phyloP scores from a whole-genome alignment of 345 rosid genomes.

The Melaleuca alternifolia region DNA sequence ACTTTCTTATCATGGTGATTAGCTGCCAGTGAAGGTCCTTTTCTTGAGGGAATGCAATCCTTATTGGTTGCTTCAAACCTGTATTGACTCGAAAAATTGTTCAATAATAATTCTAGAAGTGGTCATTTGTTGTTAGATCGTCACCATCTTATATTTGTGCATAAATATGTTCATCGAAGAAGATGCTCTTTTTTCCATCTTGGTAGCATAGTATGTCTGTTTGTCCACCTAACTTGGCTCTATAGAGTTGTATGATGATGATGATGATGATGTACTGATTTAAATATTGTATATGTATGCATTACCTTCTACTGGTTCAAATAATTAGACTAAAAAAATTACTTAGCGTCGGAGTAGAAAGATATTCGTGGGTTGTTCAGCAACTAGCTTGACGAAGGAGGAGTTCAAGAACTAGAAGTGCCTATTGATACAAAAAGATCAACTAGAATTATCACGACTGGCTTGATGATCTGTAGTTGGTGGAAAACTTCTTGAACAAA shows the following conservation, averaged over 20 bases:
- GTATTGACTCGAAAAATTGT: not conserved
- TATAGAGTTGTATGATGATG: not conserved
- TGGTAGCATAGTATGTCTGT: not conserved
- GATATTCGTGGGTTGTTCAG: too few relatives aligned
- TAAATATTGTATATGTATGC: not conserved
- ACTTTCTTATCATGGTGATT: not conserved
- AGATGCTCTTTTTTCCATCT: not conserved
- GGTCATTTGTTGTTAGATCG: not conserved
- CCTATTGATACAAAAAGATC: too few relatives aligned
- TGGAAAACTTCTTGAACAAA: too few relatives aligned
- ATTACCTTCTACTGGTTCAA: not conserved
- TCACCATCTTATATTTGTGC: not conserved
- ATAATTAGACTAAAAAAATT: not conserved
- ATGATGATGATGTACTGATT: not conserved
- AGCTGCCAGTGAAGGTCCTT: slow-evolving; percentile 50
- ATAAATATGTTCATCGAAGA: not conserved
- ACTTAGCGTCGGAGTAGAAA: not conserved
- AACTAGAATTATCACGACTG: too few relatives aligned
- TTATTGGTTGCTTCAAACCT: slow-evolving; percentile 23
- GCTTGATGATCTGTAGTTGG: too few relatives aligned
- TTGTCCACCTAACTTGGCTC: not conserved
- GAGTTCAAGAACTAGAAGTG: too few relatives aligned
- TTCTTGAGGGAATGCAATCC: slow-evolving; percentile 76
- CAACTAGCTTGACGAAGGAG: too few relatives aligned
- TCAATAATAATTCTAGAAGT: not conserved